Conservation (phyloP, 768 basidiomycete genomes). For the Pleurotus tuber-regium region DNA sequence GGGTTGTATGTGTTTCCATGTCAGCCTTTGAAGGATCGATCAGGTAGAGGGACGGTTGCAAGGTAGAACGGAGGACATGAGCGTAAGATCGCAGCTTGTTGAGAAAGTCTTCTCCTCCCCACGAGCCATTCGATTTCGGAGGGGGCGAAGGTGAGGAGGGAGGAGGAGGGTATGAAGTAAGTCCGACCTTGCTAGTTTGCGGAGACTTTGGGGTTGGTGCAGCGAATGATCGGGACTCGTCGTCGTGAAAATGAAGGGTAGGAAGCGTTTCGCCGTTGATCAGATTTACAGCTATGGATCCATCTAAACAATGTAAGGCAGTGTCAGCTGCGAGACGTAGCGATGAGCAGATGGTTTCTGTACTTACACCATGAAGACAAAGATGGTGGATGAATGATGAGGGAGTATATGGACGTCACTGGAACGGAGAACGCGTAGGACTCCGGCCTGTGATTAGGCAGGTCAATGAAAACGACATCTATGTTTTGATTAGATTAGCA, state of each 20-base stretch:
- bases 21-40: constrained; percentile 93
- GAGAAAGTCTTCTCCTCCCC: constrained; percentile 89
- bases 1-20: constrained; percentile 85
- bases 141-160: constrained; percentile 45
- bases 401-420: constrained; percentile 83
- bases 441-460: constrained; percentile 80
- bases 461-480: constrained; percentile 86
- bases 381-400: constrained; percentile 81
- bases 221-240: constrained; percentile 83
- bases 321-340: constrained; percentile 4
- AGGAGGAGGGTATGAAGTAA: constrained; percentile 63
- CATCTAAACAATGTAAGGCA: constrained; percentile 48
- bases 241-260: constrained; percentile 94
- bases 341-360: constrained; percentile 17
- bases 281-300: constrained; percentile 85
- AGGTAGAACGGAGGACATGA: constrained; percentile 78
- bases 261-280: constrained; percentile 84
- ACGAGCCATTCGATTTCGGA: constrained; percentile 49
- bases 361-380: constrained; percentile 78
- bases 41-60: constrained; percentile 85
- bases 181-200: constrained; percentile 28
- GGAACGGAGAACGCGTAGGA: constrained; percentile 97
- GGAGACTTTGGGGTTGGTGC: constrained; percentile 40
- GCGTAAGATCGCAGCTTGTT: constrained; percentile 73
- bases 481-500: constrained; percentile 1